These are phyloP conservation scores for Helianthus annuus DNA, from an alignment of 129 eudicot genomes.

Conservation along the genomic window DNA sequence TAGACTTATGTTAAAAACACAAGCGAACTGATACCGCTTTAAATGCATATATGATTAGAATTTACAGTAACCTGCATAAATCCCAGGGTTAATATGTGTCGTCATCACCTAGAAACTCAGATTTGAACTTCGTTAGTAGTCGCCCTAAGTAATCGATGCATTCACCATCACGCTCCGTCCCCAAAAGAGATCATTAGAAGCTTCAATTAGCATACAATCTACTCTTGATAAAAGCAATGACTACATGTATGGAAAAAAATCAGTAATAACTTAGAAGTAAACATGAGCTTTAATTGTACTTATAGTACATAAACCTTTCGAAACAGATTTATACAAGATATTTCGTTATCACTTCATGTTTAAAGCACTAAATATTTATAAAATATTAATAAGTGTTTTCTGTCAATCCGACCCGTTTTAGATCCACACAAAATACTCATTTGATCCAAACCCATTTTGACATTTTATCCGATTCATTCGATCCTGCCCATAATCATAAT, in stretches of 20 bases:
- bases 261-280: neutral
- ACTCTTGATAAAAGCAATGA: conserved; percentile 71
- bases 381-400: neutral
- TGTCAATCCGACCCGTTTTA: neutral
- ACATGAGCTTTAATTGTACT: neutral
- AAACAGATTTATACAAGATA: too few relatives aligned
- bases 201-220: conserved; percentile 85
- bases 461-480: too few relatives aligned
- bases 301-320: too few relatives aligned
- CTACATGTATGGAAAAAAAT: conserved; percentile 44
- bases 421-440: neutral
- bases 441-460: neutral
- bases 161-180: conserved; percentile 99
- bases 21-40: too few relatives aligned
- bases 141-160: conserved; percentile 90
- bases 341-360: too few relatives aligned
- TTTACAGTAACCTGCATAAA: too few relatives aligned
- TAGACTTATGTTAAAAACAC: too few relatives aligned
- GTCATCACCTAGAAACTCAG: conserved; percentile 46
- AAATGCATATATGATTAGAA: too few relatives aligned
- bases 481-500: conserved; percentile 32
- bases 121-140: conserved; percentile 84
- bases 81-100: too few relatives aligned
- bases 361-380: neutral
- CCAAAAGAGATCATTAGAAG: conserved; percentile 94